These are phyloP conservation scores for Debaryomyces sp. DNA, from an alignment of 1,139 yeast genomes.

Conservation along the genomic window DNA sequence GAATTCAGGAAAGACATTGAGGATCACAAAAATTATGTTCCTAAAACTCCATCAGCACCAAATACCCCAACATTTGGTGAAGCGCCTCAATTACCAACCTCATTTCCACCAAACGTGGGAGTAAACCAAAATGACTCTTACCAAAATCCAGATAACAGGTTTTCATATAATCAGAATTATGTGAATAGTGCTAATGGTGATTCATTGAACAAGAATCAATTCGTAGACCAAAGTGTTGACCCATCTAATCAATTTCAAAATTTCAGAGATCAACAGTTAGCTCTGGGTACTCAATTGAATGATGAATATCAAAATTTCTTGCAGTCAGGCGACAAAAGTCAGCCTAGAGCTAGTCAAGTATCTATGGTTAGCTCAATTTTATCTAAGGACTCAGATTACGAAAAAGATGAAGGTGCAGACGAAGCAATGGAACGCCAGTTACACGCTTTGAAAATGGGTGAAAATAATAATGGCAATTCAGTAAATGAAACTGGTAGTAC, in stretches of 20 bases:
- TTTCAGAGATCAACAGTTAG: slow-evolving; percentile 15
- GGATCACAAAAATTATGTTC: slow-evolving; percentile 23
- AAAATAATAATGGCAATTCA: background rate
- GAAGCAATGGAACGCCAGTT: slow-evolving; percentile 45
- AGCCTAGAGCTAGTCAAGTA: slow-evolving; percentile 32
- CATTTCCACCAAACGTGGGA: slow-evolving; percentile 17
- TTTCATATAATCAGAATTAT: slow-evolving; percentile 13
- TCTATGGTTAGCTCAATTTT: slow-evolving; percentile 50
- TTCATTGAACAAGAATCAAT: slow-evolving; percentile 3
- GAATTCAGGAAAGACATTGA: slow-evolving; percentile 35
- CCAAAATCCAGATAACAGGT: slow-evolving; percentile 9
- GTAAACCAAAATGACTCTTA: slow-evolving; percentile 9
- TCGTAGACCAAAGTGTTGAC: slow-evolving; percentile 5
- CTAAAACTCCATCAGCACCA: slow-evolving; percentile 14
- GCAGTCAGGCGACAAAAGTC: slow-evolving; percentile 10
- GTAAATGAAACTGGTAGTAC: background rate
- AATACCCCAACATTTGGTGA: slow-evolving; percentile 3
- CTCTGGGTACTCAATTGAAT: slow-evolving; percentile 12
- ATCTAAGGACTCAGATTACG: slow-evolving; percentile 37
- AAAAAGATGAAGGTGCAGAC: slow-evolving; percentile 42
- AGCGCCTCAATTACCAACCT: slow-evolving; percentile 12
- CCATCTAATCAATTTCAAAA: slow-evolving; percentile 19
- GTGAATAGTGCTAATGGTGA: slow-evolving; percentile 10
- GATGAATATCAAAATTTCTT: slow-evolving; percentile 37
- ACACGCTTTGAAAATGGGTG: slow-evolving; percentile 35